Evolutionary conservation across 352 stramenopile species (phyloP), one percentile per base, ranked within the genome.

Genomic region (Peronospora farinosa): DNA sequence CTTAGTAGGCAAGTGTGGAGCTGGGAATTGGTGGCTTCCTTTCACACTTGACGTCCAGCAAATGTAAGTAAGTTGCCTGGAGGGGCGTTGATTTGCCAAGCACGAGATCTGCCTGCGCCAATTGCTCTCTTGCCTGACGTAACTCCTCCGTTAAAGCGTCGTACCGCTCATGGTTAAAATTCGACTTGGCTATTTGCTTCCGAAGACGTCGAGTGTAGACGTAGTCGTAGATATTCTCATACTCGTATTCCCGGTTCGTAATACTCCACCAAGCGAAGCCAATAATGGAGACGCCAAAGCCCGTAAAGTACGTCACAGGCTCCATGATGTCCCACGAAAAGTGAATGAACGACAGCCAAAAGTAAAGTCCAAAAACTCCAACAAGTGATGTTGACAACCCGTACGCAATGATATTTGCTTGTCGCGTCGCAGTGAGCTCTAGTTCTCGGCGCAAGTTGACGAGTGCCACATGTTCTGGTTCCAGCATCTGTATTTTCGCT

Each of bases 241-340:
- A 95, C 62, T 91, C 81, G 63, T 92, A 92, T 67, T 95, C 81
- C 43, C 81, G 76, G 61, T 88, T 89, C 21, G 81, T 91, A 39
- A 86, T 31, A 37, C 76, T 90, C 84, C 84, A 95, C 84, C 81
- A 92, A 40, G 71, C 56, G 60, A 91, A 92, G 12, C 74, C 74
- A 13, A 92, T 47, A 43, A 95, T 74, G 16, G 67, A 84, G 42
- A 89, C 67, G 27, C 77, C 81, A 48, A 90, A 91, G 25, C 82
- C 84, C 9, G 79, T 92, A 51, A 92, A 91, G 65, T 95, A 95
- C 55, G 81, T 95, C 54, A 95, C 81, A 0, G 84, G 84, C 54
- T 95, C 84, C 84, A 95, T 95, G 48, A 92, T 95, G 54, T 92
- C 81, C 84, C 81, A 95, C 40, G 81, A 92, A 47, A 92, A 90